Conservation (phyloP, 352 stramenopile genomes). For the Phytophthora macrochlamydospora region DNA sequence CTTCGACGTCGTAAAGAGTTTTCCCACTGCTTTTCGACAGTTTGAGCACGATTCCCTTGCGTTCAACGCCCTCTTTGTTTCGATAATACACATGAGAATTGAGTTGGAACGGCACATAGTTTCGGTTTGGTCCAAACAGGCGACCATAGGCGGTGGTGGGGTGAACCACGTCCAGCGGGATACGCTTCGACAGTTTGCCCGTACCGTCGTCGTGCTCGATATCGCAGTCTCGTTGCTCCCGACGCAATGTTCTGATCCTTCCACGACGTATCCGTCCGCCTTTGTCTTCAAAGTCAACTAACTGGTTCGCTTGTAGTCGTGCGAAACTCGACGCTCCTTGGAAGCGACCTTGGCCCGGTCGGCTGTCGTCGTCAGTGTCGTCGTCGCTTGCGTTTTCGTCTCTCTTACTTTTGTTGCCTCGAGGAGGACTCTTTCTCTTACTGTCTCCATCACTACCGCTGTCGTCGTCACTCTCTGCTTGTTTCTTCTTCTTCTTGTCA, state of each 20-base stretch:
- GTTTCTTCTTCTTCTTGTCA: slow-evolving; percentile 19
- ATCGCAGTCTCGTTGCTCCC: slow-evolving; percentile 53
- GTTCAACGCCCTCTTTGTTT: slow-evolving; percentile 48
- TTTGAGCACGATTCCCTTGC: slow-evolving; percentile 64
- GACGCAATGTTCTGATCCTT: slow-evolving; percentile 47
- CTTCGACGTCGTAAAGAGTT: slow-evolving; percentile 56
- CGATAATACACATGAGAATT: slow-evolving; percentile 64
- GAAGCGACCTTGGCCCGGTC: slow-evolving; percentile 7
- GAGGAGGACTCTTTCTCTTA: slow-evolving; percentile 35
- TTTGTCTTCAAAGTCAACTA: slow-evolving; percentile 62
- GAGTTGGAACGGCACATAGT: slow-evolving; percentile 33
- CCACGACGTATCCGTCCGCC: slow-evolving; percentile 48
- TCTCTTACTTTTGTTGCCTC: slow-evolving; percentile 37
- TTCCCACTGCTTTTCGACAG: slow-evolving; percentile 40
- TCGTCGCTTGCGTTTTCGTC: slow-evolving; percentile 44
- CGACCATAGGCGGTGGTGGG: slow-evolving; percentile 38
- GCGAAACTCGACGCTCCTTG: slow-evolving; percentile 24
- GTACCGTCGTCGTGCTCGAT: slow-evolving; percentile 67
- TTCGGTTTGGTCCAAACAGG: slow-evolving; percentile 35
- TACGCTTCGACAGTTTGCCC: slow-evolving; percentile 52
- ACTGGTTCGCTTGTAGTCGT: slow-evolving; percentile 46
- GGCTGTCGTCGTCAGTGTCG: slow-evolving; percentile 21
- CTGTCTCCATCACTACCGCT: slow-evolving; percentile 26
- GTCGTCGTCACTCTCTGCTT: slow-evolving; percentile 12
- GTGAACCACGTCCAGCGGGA: slow-evolving; percentile 37